Evolutionary conservation across 495 filamentous ascomycete genomes (phyloP), one percentile per base, ranked within the genome.

Genomic region (Podospora comata): DNA sequence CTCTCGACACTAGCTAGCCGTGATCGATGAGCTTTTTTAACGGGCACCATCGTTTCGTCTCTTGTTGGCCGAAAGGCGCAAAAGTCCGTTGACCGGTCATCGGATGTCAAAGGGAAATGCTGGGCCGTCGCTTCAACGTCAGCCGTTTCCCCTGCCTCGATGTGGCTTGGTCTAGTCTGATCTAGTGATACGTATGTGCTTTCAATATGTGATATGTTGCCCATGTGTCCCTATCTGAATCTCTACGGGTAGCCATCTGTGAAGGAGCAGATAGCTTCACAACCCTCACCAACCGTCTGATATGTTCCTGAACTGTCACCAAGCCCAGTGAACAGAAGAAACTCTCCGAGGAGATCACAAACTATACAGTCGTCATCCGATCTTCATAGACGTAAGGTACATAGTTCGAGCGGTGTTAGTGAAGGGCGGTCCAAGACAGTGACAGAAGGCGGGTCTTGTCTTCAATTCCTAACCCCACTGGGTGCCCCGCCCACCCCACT

Each of bases 41-140:
- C 54, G 23, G 53, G 55, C 56, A 44, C 57, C 64, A 6, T 39
- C 26, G 60, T 34, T 30, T 26, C 44, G 16, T 34, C n/a, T 57
- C n/a, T 19, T 58, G 55, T 58, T 26, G 55, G 55, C 44, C 55
- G 57, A 70, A 70, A 70, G 69, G 69, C 69, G 69, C 30, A 28
- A 3, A 61, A 32, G 34, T 27, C 65, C 39, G 48, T 28, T 28
- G 65, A 44, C 61, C 68, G 61, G 57, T 62, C 44, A 65, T 70
- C 65, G 69, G 65, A 65, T 48, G 61, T 27, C 60, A 67, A 34
- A 58, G 48, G 32, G 39, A 48, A 48, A 48, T 48, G 2, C 13
- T 48, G 39, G 39, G 39, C 39, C 39, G 15, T 48, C 39, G 39
- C 39, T 48, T 48, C 39, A 11, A 48, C 39, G 39, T 48, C 39